A percentile compares a stretch with the other conserved stretches of the same genome.
These are phyloP conservation scores for Petasospora fabianii DNA, from an alignment of 1,139 yeast genomes.

Conservation along the genomic window DNA sequence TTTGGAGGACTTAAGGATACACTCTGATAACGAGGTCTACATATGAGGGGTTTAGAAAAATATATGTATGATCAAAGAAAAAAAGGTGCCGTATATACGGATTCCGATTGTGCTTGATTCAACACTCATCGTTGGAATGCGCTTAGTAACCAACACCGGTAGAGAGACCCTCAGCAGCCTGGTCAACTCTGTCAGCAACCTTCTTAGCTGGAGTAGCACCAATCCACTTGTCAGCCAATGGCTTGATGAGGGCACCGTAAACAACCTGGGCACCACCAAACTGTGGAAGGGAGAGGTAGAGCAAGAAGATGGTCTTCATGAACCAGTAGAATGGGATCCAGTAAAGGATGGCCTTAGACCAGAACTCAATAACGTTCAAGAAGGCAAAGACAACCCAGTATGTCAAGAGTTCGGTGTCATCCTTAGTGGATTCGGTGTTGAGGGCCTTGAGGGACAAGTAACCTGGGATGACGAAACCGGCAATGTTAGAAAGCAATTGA, in stretches of 20 bases:
- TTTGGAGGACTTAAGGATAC: slow-evolving; percentile 31
- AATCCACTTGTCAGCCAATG: slow-evolving; percentile 57
- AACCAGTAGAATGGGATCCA: slow-evolving; percentile 97
- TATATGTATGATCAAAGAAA: neutral
- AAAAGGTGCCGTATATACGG: neutral
- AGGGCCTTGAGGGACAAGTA: slow-evolving; percentile 85
- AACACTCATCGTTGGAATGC: no score
- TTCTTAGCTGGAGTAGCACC: slow-evolving; percentile 8
- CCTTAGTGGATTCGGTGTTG: slow-evolving; percentile 61
- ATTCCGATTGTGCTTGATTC: no score
- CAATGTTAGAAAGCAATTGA: slow-evolving; percentile 85
- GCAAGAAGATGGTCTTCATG: slow-evolving; percentile 82
- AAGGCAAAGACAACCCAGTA: slow-evolving; percentile 97
- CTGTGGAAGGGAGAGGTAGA: slow-evolving; percentile 85
- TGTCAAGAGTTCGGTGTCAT: slow-evolving; percentile 83
- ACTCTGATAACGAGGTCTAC: slow-evolving; percentile 7
- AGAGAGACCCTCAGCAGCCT: slow-evolving; percentile 50
- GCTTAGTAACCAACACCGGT: slow-evolving; percentile 29
- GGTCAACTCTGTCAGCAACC: slow-evolving; percentile 25
- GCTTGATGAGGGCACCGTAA: slow-evolving; percentile 63
- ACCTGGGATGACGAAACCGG: slow-evolving; percentile 88
- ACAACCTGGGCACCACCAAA: slow-evolving; percentile 80
- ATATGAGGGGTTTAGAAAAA: neutral
- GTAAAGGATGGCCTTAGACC: slow-evolving; percentile 89
- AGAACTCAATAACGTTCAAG: slow-evolving; percentile 87